phyloP scores from a whole-genome alignment of 148 eudicot species.

The Euryodendron excelsum region DNA sequence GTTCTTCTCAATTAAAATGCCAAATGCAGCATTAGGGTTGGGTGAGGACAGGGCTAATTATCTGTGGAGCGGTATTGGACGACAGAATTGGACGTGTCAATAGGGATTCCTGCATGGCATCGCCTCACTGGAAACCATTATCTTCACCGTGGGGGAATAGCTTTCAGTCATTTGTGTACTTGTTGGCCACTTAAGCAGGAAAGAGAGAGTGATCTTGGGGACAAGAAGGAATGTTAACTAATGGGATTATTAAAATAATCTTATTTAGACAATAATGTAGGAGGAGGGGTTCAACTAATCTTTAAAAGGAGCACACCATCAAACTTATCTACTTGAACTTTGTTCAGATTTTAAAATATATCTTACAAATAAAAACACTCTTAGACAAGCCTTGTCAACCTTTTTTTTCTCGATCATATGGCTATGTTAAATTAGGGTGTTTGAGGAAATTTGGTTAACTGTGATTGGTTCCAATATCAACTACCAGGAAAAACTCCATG shows the following conservation, averaged over 20 bases:
- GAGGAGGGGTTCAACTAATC: conserved; percentile 18
- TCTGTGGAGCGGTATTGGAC: background rate
- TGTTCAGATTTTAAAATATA: conserved; percentile 17
- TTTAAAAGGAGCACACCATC: too few relatives aligned
- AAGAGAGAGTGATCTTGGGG: conserved; percentile 25
- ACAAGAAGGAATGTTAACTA: conserved; percentile 35
- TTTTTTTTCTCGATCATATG: too few relatives aligned
- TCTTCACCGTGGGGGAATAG: conserved; percentile 4
- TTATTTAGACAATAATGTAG: conserved; percentile 19
- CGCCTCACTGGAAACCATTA: conserved; percentile 28
- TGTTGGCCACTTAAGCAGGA: conserved; percentile 49
- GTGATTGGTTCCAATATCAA: background rate
- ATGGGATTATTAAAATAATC: conserved; percentile 9
- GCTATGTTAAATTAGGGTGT: background rate
- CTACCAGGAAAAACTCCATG: background rate
- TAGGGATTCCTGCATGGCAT: conserved; percentile 21
- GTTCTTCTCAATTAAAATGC: background rate
- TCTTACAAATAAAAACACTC: background rate
- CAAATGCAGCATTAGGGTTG: background rate
- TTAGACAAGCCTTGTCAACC: background rate
- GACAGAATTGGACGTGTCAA: background rate
- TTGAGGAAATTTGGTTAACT: background rate
- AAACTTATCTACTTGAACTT: conserved; percentile 8
- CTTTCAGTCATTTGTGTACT: conserved; percentile 27
- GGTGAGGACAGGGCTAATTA: background rate